A percentile compares a stretch with the other conserved stretches of the same genome.
These are phyloP conservation scores for Raphanus hybrid DNA, from an alignment of 441 rosid genomes.

Conservation along the genomic window DNA sequence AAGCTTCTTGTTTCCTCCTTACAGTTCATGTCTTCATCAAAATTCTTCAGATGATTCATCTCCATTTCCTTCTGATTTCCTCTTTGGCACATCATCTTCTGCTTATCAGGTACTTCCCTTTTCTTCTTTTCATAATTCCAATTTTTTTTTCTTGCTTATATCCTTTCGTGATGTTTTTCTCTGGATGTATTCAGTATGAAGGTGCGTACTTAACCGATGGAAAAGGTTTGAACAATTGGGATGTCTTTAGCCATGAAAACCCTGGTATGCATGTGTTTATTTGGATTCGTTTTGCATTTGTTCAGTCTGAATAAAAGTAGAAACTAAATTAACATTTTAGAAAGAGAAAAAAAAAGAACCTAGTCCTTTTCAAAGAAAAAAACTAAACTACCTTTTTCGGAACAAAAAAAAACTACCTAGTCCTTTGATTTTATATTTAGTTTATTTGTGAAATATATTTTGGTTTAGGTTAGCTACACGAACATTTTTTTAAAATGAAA, in stretches of 20 bases:
- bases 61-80: slow-evolving; percentile 38
- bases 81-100: slow-evolving; percentile 43
- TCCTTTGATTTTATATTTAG: neutral
- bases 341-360: no score
- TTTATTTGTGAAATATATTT: neutral
- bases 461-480: neutral
- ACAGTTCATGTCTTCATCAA: slow-evolving; percentile 33
- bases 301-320: neutral
- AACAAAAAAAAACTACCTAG: neutral
- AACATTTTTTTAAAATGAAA: neutral
- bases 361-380: no score
- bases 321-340: neutral
- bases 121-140: neutral
- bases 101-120: slow-evolving; percentile 31
- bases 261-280: slow-evolving; percentile 39
- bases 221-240: slow-evolving; percentile 69
- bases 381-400: neutral
- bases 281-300: neutral
- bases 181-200: slow-evolving; percentile 46
- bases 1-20: slow-evolving; percentile 19
- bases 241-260: slow-evolving; percentile 45
- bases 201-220: slow-evolving; percentile 56
- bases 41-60: slow-evolving; percentile 16
- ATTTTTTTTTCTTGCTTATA: neutral
- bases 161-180: neutral